Percentiles rank a stretch among this genome's conserved stretches.
Conservation (phyloP, 129 eudicot genomes). For the Flaveria linearis region DNA sequence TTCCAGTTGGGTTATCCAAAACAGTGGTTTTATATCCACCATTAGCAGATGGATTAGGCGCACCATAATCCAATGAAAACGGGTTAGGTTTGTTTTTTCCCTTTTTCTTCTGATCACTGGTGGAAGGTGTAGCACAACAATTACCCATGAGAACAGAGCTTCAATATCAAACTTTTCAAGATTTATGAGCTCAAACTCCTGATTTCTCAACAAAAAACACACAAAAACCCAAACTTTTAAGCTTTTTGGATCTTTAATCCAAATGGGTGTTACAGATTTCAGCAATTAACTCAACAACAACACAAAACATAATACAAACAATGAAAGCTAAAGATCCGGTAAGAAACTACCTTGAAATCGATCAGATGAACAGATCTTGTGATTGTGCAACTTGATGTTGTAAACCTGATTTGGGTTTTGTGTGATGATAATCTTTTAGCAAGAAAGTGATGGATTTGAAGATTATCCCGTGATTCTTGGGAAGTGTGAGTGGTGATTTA, state of each 20-base stretch:
- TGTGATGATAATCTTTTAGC: conserved; percentile 10
- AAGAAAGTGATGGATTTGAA: conserved; percentile 6
- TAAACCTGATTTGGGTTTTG: conserved; percentile 14
- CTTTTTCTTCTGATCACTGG: conserved; percentile 44
- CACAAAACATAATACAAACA: conserved; percentile 25
- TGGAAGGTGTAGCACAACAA: conserved; percentile 69
- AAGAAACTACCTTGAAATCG: conserved; percentile 36
- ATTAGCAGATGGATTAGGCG: conserved; percentile 29
- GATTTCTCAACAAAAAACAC: not conserved
- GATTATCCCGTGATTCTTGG: conserved; percentile 24
- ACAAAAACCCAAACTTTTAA: conserved; percentile 4
- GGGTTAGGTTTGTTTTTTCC: conserved; percentile 76
- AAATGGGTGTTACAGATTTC: conserved; percentile 25
- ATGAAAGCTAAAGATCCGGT: conserved; percentile 10
- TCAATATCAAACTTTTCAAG: conserved; percentile 24
- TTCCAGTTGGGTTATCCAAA: conserved; percentile 73
- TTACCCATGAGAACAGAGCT: conserved; percentile 58
- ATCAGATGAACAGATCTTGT: conserved; percentile 57
- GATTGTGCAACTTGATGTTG: conserved; percentile 5
- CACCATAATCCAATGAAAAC: conserved; percentile 55
- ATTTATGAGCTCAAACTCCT: conserved; percentile 7
- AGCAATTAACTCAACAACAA: conserved; percentile 25
- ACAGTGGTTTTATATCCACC: conserved; percentile 64
- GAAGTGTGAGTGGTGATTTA: conserved; percentile 32
- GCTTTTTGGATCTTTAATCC: conserved; percentile 16